phyloP scores from a whole-genome alignment of 148 eudicot genomes.

The Polygonum aviculare region DNA sequence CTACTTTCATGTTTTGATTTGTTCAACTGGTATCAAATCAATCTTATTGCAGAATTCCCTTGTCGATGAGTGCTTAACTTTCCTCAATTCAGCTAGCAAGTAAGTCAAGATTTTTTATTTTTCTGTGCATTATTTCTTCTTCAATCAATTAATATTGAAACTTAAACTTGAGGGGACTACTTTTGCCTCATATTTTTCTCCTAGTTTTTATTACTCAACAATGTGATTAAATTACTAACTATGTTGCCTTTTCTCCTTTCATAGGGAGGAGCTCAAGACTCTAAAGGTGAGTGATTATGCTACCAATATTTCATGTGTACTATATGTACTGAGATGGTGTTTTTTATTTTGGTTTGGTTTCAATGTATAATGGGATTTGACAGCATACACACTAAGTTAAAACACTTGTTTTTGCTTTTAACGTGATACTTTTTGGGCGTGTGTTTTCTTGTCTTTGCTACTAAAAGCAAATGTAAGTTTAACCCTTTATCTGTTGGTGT shows the following conservation, averaged over 20 bases:
- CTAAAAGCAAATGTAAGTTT: neutral
- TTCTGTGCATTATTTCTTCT: neutral
- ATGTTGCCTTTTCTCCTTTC: neutral
- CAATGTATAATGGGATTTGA: too few species aligned
- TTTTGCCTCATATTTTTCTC: neutral
- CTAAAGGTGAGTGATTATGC: conserved; percentile 33
- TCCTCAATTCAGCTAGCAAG: conserved; percentile 78
- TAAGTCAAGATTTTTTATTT: conserved; percentile 23
- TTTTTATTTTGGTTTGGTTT: too few species aligned
- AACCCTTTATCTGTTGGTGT: neutral
- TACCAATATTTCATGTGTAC: too few species aligned
- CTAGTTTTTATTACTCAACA: neutral
- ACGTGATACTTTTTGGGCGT: neutral
- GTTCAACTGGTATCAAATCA: neutral
- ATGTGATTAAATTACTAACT: neutral
- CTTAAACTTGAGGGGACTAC: neutral
- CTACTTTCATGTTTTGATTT: neutral
- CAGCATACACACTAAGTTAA: too few species aligned
- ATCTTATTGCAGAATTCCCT: conserved; percentile 49
- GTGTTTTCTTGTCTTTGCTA: neutral
- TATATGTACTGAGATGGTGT: too few species aligned
- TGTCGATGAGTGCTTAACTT: conserved; percentile 53
- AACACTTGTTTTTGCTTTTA: too few species aligned
- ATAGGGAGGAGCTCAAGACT: conserved; percentile 73
- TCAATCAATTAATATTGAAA: neutral